A percentile compares a stretch with the other conserved stretches of the same genome.
Evolutionary conservation across 2,329 filamentous ascomycete species (phyloP).

Genomic region (Rhytidhysteron rufulum): DNA sequence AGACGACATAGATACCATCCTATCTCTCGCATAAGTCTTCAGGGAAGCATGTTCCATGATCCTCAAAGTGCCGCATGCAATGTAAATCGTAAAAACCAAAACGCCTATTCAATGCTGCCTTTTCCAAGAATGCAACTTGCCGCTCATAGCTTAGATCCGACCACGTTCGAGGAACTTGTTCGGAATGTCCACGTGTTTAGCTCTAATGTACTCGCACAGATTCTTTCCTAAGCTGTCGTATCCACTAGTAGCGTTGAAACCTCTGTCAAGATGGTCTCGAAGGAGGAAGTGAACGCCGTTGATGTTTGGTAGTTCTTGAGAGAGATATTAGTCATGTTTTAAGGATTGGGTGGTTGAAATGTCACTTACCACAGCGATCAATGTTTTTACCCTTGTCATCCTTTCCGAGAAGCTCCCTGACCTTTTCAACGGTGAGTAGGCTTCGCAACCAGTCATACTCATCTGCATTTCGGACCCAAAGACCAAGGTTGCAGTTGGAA

Average conservation of each 20-base stretch:
- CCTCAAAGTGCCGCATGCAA: no score
- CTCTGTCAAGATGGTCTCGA: conserved; percentile 44
- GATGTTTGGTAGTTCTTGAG: conserved; percentile 46
- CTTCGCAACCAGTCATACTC: conserved; percentile 43
- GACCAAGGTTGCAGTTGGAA: conserved; percentile 41
- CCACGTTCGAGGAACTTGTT: conserved; percentile 7
- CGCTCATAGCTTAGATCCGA: background rate
- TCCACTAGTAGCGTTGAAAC: conserved; percentile 44
- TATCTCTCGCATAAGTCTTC: no score
- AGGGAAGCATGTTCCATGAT: no score
- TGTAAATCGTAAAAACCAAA: no score
- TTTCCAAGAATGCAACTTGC: no score
- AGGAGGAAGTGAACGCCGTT: conserved; percentile 47
- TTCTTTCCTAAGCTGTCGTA: conserved; percentile 48
- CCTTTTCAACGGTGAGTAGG: conserved; percentile 37
- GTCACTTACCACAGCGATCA: conserved; percentile 13
- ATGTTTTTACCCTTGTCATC: conserved; percentile 39
- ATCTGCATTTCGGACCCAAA: conserved; percentile 37
- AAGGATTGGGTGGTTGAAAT: background rate
- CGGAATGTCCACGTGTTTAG: conserved; percentile 35
- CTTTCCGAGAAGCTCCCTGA: conserved; percentile 41
- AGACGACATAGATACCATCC: no score
- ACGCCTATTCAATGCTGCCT: no score
- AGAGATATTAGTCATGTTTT: background rate
- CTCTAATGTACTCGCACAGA: conserved; percentile 45